Evolutionary conservation across 2,329 filamentous ascomycete genomes (phyloP), one percentile per base, ranked within the genome.

Genomic region (Trichoderma gracile): DNA sequence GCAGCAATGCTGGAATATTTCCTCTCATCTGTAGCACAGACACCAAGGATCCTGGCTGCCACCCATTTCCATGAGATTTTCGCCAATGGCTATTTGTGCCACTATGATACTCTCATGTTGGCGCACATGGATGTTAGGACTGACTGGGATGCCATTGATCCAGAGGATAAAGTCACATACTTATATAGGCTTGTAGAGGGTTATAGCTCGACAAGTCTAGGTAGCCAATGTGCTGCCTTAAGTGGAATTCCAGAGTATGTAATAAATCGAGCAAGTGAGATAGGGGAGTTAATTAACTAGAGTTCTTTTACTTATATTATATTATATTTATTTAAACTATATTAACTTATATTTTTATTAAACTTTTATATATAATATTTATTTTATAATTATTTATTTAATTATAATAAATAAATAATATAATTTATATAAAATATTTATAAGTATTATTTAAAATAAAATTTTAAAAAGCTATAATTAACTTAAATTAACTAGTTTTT

Each of bases 211-310:
- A 89, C 90, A 15, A 97, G 93, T 72, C 96, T 96, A 71, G 95
- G 95, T 0, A 91, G 88, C 30, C 84, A 85, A 76, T 98, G 95
- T 73, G 95, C 95, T 30, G 87, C 88, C 3, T 85, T 96, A 75
- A 97, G 96, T 71, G 93, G 93, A 1, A 87, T 99, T 15, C 88
- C 92, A 33, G 72, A 78, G 19, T 81, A 83, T 5, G 85, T 98
- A 10, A 84, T 97, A 7, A 79, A 89, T 17, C 86, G 93, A 63
- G 93, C 94, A 0, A 89, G 92, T 68, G 84, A 88, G 8, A 82
- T 99, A 42, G 86, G 89, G 23, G 75, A 86, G 7, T 79, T 95
- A 17, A 80, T 89, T 40, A 85, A 86, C 17, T 85, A 82, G 57
- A 91, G 92, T 7, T 91, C 42, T 9, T 45, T 59, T 21, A 49